phyloP scores from a whole-genome alignment of 2,329 filamentous ascomycete genomes.

The Xylariaceae sp. region DNA sequence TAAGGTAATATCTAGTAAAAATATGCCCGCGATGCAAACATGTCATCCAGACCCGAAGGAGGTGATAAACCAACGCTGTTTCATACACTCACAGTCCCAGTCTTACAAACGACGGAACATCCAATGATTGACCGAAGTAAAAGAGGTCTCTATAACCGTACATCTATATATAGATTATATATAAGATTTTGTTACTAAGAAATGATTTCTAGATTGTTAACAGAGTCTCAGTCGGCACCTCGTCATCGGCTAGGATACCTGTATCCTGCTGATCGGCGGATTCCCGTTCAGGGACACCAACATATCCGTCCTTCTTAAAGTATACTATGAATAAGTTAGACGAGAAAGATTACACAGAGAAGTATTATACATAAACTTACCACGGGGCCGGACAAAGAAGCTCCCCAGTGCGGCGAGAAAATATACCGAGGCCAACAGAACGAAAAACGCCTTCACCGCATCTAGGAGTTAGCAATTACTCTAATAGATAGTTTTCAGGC shows the following conservation, averaged over 20 bases:
- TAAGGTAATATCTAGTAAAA: too few relatives aligned
- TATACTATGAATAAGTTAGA: slow-evolving; percentile 26
- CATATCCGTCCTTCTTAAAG: slow-evolving; percentile 32
- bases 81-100: neutral
- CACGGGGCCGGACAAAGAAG: slow-evolving; percentile 72
- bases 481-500: too few relatives aligned
- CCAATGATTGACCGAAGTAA: neutral
- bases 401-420: slow-evolving; percentile 65
- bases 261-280: slow-evolving; percentile 12
- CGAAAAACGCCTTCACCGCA: slow-evolving; percentile 86
- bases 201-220: slow-evolving; percentile 18
- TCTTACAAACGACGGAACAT: neutral
- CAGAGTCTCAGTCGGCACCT: slow-evolving; percentile 24
- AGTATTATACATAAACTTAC: slow-evolving; percentile 55
- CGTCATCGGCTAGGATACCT: slow-evolving; percentile 19
- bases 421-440: slow-evolving; percentile 71
- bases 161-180: neutral
- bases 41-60: neutral
- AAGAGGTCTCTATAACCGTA: neutral
- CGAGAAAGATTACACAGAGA: neutral
- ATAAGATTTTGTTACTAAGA: neutral
- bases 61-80: neutral
- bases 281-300: slow-evolving; percentile 24
- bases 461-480: too few relatives aligned
- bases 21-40: neutral